Percentiles rank a stretch among this genome's conserved stretches.
phyloP scores from a whole-genome alignment of 208 protist species.

The Crithidia thermophila region DNA sequence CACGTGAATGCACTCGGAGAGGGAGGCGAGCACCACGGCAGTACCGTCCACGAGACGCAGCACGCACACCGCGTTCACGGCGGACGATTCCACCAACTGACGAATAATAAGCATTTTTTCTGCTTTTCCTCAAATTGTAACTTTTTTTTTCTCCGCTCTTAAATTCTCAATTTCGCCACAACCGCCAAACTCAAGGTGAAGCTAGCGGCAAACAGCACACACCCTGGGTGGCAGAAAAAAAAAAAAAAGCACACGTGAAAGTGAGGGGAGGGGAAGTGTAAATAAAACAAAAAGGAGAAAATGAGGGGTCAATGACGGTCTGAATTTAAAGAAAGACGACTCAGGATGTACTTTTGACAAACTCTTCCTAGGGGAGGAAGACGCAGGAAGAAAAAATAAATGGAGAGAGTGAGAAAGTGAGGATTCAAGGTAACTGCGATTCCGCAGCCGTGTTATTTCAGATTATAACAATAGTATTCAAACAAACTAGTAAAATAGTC shows the following conservation, averaged over 20 bases:
- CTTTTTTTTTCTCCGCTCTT: background rate
- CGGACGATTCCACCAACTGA: slow-evolving; percentile 22
- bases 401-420: background rate
- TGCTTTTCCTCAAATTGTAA: too few relatives aligned
- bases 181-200: background rate
- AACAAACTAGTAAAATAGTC: too few relatives aligned
- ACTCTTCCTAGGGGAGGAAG: too few relatives aligned
- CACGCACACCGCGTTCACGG: slow-evolving; percentile 29
- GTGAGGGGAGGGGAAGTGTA: background rate
- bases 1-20: slow-evolving; percentile 35
- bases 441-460: background rate
- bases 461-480: too few relatives aligned
- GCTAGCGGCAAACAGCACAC: background rate
- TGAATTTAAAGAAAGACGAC: too few relatives aligned
- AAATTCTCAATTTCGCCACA: too few relatives aligned
- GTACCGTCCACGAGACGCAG: slow-evolving; percentile 26
- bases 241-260: background rate
- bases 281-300: slow-evolving; percentile 4
- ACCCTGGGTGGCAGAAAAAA: background rate
- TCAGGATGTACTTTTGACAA: too few relatives aligned
- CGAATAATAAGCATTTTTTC: slow-evolving; percentile 29
- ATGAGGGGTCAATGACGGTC: too few relatives aligned
- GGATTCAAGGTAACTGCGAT: background rate
- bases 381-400: too few relatives aligned
- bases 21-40: slow-evolving; percentile 34